A percentile compares a stretch with the other conserved stretches of the same genome.
Evolutionary conservation across 2,329 filamentous ascomycete species (phyloP).

Genomic region (Sclerotinia sclerotiorum): DNA sequence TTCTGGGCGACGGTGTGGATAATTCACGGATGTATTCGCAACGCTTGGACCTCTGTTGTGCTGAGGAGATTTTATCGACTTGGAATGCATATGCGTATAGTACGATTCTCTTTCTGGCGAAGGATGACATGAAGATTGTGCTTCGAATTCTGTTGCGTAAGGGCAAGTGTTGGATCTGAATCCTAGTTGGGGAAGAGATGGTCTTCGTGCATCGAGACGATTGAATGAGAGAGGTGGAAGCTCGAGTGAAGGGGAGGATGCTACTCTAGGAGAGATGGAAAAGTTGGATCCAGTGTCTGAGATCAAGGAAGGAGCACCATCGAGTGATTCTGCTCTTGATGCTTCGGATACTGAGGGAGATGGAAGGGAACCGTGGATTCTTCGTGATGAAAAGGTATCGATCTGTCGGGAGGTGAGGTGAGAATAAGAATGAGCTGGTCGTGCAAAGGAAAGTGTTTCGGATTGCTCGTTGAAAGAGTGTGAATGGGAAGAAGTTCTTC

Average conservation of each 20-base stretch:
- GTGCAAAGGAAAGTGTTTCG: conserved; percentile 40
- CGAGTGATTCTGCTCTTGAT: conserved; percentile 56
- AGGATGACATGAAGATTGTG: conserved; percentile 25
- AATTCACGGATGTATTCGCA: conserved; percentile 10
- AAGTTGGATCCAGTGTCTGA: conserved; percentile 67
- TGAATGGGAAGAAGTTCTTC: conserved; percentile 34
- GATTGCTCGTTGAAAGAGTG: conserved; percentile 38
- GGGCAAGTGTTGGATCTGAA: conserved; percentile 28
- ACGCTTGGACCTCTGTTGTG: conserved; percentile 30
- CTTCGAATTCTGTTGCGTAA: conserved; percentile 7
- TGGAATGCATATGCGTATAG: conserved; percentile 16
- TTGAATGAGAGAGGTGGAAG: conserved; percentile 37
- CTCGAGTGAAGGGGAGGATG: conserved; percentile 38
- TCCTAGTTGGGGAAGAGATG: conserved; percentile 37
- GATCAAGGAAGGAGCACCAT: conserved; percentile 65
- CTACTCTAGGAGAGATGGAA: conserved; percentile 54
- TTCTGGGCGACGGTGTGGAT: conserved; percentile 21
- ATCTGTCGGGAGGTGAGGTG: conserved; percentile 27
- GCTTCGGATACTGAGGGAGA: conserved; percentile 65
- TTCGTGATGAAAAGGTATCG: conserved; percentile 40
- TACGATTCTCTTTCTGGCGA: conserved; percentile 28
- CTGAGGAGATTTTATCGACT: conserved; percentile 25
- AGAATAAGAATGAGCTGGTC: conserved; percentile 27
- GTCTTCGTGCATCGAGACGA: conserved; percentile 32
- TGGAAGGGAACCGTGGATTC: conserved; percentile 57